Evolutionary conservation across 148 eudicot genomes (phyloP).

Genomic region (Salicornia ramosissima): DNA sequence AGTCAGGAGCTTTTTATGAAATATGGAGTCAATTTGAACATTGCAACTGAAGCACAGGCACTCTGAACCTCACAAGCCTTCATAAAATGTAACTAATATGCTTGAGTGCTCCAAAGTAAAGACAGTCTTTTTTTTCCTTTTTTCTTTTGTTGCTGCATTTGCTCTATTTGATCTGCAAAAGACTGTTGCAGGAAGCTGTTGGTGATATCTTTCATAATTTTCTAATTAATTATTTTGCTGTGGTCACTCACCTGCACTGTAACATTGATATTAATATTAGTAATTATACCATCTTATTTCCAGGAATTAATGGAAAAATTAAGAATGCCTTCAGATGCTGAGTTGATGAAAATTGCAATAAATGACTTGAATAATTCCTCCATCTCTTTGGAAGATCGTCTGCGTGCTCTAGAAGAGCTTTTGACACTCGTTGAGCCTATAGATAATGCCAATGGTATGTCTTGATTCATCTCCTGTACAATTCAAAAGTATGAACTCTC

Average conservation of each 20-base stretch:
- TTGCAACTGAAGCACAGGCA: not conserved
- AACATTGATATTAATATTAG: not conserved
- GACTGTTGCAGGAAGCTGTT: too few relatives aligned
- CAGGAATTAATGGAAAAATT: slow-evolving; percentile 85
- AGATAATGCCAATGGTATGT: slow-evolving; percentile 87
- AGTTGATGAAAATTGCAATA: slow-evolving; percentile 80
- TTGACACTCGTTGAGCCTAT: slow-evolving; percentile 83
- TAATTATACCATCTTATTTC: slow-evolving; percentile 12
- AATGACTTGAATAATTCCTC: slow-evolving; percentile 81
- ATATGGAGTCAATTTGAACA: not conserved
- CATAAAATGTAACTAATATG: not conserved
- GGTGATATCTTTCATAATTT: not conserved
- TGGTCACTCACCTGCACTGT: not conserved
- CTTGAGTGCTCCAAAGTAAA: not conserved
- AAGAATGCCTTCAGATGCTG: slow-evolving; percentile 83
- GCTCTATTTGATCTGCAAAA: too few relatives aligned
- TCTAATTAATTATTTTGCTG: not conserved
- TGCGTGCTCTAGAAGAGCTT: slow-evolving; percentile 78
- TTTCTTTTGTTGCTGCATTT: too few relatives aligned
- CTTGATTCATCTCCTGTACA: not conserved
- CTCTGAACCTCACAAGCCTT: not conserved
- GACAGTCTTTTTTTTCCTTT: too few relatives aligned
- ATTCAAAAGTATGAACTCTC: not conserved
- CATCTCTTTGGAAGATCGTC: slow-evolving; percentile 57
- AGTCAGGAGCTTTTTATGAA: not conserved